These are phyloP conservation scores for Rhodotorula paludigena DNA, from an alignment of 768 basidiomycete species.

Conservation along the genomic window DNA sequence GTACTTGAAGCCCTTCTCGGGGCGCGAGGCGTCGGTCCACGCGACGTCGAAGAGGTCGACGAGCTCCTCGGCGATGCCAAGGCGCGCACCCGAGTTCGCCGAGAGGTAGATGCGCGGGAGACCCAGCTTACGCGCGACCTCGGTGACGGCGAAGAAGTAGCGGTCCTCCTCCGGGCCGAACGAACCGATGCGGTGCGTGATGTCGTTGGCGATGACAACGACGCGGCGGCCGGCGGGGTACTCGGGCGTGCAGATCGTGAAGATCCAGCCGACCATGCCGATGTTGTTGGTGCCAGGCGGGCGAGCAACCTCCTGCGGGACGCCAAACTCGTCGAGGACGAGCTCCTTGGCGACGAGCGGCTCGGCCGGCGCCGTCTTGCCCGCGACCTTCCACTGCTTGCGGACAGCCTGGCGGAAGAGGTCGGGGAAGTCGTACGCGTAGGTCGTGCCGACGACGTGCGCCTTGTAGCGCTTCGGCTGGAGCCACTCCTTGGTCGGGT, in stretches of 20 bases:
- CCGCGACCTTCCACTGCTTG: constrained; percentile 73
- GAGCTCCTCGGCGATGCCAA: constrained; percentile 90
- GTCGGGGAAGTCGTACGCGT: constrained; percentile 98
- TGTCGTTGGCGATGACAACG: constrained; percentile 93
- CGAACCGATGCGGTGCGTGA: constrained; percentile 96
- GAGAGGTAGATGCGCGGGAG: constrained; percentile 95
- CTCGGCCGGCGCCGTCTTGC: constrained; percentile 67
- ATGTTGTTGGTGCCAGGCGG: constrained; percentile 88
- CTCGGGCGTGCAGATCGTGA: constrained; percentile 85
- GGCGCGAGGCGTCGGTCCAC: constrained; percentile 73
- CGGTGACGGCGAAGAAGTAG: constrained; percentile 90
- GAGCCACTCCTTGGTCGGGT: constrained; percentile 94
- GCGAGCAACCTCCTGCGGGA: constrained; percentile 81
- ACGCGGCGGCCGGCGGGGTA: constrained; percentile 79
- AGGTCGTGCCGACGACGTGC: constrained; percentile 95
- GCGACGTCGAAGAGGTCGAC: constrained; percentile 81
- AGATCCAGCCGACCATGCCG: constrained; percentile 98
- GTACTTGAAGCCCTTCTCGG: constrained; percentile 94
- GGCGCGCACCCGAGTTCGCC: constrained; percentile 95
- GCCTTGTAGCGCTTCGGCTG: constrained; percentile 99
- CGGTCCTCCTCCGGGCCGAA: constrained; percentile 94
- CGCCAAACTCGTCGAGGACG: constrained; percentile 86
- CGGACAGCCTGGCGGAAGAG: constrained; percentile 95
- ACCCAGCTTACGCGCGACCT: constrained; percentile 81
- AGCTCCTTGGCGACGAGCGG: constrained; percentile 82